These are phyloP conservation scores for Penicillium sp. DNA, from an alignment of 2,329 filamentous ascomycete genomes.

Conservation along the genomic window DNA sequence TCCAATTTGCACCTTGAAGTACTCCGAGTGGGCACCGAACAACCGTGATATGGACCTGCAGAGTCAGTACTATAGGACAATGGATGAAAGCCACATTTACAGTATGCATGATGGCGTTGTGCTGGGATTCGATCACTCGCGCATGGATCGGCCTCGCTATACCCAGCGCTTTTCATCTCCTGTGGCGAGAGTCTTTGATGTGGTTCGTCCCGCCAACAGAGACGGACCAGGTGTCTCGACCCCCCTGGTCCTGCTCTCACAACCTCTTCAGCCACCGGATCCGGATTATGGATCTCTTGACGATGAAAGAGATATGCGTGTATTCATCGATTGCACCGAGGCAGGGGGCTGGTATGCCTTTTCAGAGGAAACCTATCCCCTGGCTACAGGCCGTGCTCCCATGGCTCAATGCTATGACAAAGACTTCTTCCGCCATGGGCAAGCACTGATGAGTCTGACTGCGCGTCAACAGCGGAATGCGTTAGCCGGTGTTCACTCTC, in stretches of 20 bases:
- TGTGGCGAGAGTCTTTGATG: slow-evolving; percentile 80
- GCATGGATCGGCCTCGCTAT: slow-evolving; percentile 51
- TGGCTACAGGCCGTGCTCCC: slow-evolving; percentile 63
- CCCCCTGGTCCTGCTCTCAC: slow-evolving; percentile 74
- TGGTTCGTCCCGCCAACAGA: slow-evolving; percentile 63
- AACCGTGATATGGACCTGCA: slow-evolving; percentile 81
- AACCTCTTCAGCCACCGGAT: slow-evolving; percentile 60
- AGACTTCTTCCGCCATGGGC: slow-evolving; percentile 38
- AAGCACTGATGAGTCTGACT: slow-evolving; percentile 33
- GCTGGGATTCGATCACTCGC: slow-evolving; percentile 65
- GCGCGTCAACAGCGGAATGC: slow-evolving; percentile 49
- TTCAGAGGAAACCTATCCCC: slow-evolving; percentile 75
- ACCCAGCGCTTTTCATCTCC: slow-evolving; percentile 63
- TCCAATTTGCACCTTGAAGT: slow-evolving; percentile 78
- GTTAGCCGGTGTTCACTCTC: slow-evolving; percentile 62
- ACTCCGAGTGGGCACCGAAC: slow-evolving; percentile 91
- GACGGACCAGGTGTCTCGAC: slow-evolving; percentile 53
- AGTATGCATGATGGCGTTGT: slow-evolving; percentile 76
- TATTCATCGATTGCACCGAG: slow-evolving; percentile 81
- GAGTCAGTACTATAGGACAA: slow-evolving; percentile 67
- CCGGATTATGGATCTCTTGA: slow-evolving; percentile 35
- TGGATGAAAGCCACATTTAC: slow-evolving; percentile 83
- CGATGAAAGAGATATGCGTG: slow-evolving; percentile 51
- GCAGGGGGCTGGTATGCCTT: slow-evolving; percentile 89
- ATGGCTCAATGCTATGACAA: slow-evolving; percentile 50